Conservation (phyloP, 2,329 filamentous ascomycete species). For the Xenoacremonium recifei region DNA sequence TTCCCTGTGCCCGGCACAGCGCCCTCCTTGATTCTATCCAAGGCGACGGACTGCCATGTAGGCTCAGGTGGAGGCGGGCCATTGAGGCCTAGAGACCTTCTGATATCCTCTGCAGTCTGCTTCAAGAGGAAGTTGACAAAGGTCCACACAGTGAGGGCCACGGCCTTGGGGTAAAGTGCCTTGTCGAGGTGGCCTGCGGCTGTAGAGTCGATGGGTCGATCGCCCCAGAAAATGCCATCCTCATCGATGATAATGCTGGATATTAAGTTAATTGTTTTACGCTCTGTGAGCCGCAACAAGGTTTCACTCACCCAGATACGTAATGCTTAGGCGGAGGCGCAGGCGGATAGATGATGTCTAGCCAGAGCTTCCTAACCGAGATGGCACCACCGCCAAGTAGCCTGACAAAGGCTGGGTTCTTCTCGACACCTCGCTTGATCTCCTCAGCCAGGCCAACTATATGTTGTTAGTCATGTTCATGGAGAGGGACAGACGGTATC, state of each 20-base stretch:
- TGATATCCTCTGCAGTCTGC: conserved; percentile 43
- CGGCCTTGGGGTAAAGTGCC: conserved; percentile 53
- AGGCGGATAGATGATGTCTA: conserved; percentile 60
- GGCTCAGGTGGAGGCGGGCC: conserved; percentile 23
- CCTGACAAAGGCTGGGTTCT: conserved; percentile 39
- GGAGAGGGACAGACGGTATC: too few relatives aligned
- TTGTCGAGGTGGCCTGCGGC: conserved; percentile 45
- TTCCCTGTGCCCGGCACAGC: conserved; percentile 20
- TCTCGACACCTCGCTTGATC: conserved; percentile 37
- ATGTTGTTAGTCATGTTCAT: too few relatives aligned
- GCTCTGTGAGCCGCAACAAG: background rate
- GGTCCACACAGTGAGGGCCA: conserved; percentile 50
- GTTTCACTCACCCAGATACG: conserved; percentile 54
- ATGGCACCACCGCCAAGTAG: conserved; percentile 46
- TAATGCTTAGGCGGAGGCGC: conserved; percentile 58
- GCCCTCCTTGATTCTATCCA: conserved; percentile 27
- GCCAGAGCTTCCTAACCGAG: conserved; percentile 52
- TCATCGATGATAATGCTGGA: conserved; percentile 51
- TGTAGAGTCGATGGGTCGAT: conserved; percentile 46
- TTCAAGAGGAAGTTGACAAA: conserved; percentile 48
- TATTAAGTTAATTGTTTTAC: conserved; percentile 23
- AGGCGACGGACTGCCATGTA: conserved; percentile 31
- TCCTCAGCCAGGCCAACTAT: conserved; percentile 32
- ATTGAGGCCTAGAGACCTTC: conserved; percentile 44
- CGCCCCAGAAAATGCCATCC: conserved; percentile 47